These are phyloP conservation scores for Escallonia rubra DNA, from an alignment of 129 eudicot genomes.

Conservation along the genomic window DNA sequence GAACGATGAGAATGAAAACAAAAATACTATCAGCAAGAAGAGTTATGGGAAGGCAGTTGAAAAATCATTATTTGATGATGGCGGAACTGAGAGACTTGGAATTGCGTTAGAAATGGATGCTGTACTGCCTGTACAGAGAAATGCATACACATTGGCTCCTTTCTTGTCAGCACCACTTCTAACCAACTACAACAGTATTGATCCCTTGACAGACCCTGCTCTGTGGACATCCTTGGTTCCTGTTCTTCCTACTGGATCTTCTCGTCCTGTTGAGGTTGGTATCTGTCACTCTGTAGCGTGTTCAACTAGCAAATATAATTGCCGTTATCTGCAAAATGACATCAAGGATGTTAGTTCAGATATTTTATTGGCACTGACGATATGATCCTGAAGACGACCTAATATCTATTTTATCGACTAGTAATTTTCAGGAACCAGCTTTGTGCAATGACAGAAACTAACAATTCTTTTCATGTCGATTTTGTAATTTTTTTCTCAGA, in stretches of 20 bases:
- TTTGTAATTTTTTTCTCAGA: too few relatives aligned
- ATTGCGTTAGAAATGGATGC: slow-evolving; percentile 49
- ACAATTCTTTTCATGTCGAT: too few relatives aligned
- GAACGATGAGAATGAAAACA: slow-evolving; percentile 82
- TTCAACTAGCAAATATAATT: neutral
- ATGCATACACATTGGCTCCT: slow-evolving; percentile 50
- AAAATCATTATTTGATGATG: slow-evolving; percentile 45
- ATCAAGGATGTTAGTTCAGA: too few relatives aligned
- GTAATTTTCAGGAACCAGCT: too few relatives aligned
- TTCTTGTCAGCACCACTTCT: slow-evolving; percentile 76
- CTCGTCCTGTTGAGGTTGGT: slow-evolving; percentile 71
- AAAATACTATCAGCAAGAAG: slow-evolving; percentile 48
- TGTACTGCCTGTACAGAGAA: slow-evolving; percentile 51
- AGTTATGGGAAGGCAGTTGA: slow-evolving; percentile 66
- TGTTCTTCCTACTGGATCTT: slow-evolving; percentile 56
- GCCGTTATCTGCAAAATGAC: too few relatives aligned
- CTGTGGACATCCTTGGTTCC: slow-evolving; percentile 84
- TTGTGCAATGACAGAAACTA: too few relatives aligned
- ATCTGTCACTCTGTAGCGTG: neutral
- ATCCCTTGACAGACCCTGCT: slow-evolving; percentile 69
- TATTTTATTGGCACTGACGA: too few relatives aligned
- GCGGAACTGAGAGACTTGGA: slow-evolving; percentile 57
- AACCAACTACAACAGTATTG: slow-evolving; percentile 67
- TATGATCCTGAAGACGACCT: too few relatives aligned
- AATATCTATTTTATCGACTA: too few relatives aligned